Conservation (phyloP, 164 flowering plant genomes). For the Stephania japonica region DNA sequence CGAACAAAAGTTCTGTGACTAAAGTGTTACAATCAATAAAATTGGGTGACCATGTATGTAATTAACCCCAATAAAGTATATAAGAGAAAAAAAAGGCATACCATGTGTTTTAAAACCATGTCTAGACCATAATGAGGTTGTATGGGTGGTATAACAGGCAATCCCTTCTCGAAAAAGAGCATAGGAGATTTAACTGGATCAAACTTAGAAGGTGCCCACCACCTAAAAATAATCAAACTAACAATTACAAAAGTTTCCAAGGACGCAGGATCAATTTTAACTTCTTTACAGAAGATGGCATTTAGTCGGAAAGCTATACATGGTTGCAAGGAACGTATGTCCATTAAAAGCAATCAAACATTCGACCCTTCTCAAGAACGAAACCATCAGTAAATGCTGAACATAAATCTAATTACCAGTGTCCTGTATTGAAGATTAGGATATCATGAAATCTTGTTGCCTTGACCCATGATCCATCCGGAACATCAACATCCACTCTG, state of each 20-base stretch:
- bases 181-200: conserved; percentile 88
- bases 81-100: conserved; percentile 22
- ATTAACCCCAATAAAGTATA: too few relatives aligned
- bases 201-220: conserved; percentile 99
- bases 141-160: conserved; percentile 70
- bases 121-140: conserved; percentile 72
- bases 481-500: conserved; percentile 92
- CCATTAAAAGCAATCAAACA: neutral
- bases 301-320: neutral
- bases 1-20: too few relatives aligned
- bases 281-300: neutral
- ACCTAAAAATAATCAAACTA: conserved; percentile 42
- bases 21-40: too few relatives aligned
- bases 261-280: neutral
- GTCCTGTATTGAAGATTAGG: conserved; percentile 90
- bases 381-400: neutral
- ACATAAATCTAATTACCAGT: conserved; percentile 54
- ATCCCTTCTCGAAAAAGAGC: conserved; percentile 79
- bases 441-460: conserved; percentile 82
- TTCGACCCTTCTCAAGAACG: neutral
- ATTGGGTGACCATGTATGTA: too few relatives aligned
- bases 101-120: conserved; percentile 76
- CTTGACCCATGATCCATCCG: conserved; percentile 76
- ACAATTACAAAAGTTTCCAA: neutral
- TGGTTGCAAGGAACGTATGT: neutral